phyloP scores from a whole-genome alignment of 257 asterid genomes.

The Buddleja alternifolia region DNA sequence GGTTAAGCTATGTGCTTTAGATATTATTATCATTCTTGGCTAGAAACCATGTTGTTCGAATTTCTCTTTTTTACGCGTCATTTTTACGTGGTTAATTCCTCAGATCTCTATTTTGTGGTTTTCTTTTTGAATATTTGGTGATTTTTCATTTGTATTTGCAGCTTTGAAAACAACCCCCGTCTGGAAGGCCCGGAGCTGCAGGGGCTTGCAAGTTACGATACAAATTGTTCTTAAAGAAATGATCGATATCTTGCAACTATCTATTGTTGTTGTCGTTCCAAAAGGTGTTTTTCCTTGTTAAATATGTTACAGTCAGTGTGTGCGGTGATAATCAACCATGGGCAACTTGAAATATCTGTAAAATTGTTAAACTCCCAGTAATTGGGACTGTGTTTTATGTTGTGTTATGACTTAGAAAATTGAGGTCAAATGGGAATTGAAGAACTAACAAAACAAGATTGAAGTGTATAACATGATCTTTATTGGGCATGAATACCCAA shows the following conservation, averaged over 20 bases:
- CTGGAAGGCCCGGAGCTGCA: conserved; percentile 90
- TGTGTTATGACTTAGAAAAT: too few relatives aligned
- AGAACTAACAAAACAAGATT: too few relatives aligned
- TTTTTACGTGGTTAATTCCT: too few relatives aligned
- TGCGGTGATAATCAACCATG: conserved; percentile 30
- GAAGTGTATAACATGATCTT: too few relatives aligned
- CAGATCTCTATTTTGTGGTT: too few relatives aligned
- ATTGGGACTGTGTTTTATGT: conserved; percentile 23
- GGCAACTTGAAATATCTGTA: conserved; percentile 15
- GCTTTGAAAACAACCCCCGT: conserved; percentile 85
- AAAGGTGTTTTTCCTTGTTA: conserved; percentile 29
- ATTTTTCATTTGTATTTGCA: conserved; percentile 29
- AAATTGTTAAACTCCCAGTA: neutral
- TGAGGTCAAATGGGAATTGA: too few relatives aligned
- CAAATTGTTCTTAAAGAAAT: conserved; percentile 62
- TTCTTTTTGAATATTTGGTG: too few relatives aligned
- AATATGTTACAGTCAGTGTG: conserved; percentile 33
- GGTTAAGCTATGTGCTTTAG: neutral
- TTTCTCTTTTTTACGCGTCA: too few relatives aligned
- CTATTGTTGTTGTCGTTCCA: conserved; percentile 24
- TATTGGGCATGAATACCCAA: too few relatives aligned
- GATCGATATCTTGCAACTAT: conserved; percentile 23
- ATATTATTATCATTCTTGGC: neutral
- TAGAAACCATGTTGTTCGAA: neutral
- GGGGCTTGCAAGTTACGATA: conserved; percentile 87